Evolutionary conservation across 768 basidiomycete species (phyloP).

Genomic region (Rhodotorula graminis): DNA sequence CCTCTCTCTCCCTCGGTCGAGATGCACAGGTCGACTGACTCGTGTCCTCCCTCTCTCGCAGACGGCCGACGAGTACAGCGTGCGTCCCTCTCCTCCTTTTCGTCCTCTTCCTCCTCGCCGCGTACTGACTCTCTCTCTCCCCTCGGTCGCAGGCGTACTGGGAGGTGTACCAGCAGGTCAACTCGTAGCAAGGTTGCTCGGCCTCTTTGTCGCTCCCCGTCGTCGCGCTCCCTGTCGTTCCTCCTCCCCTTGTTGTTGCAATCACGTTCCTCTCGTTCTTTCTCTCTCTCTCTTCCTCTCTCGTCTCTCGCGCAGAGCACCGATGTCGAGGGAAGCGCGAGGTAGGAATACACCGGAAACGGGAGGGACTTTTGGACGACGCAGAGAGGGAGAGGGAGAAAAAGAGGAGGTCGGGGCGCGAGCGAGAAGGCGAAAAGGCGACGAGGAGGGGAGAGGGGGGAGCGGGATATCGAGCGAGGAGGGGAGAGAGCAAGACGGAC

Average conservation of each 20-base stretch:
- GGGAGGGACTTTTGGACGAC: not conserved
- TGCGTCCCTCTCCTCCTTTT: not conserved
- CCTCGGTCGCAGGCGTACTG: slow-evolving; percentile 12
- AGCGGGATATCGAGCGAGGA: not conserved
- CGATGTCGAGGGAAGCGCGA: not conserved
- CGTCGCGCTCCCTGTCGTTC: no score
- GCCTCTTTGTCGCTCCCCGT: no score
- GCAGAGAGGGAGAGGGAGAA: not conserved
- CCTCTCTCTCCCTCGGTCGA: no score
- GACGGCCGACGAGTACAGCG: slow-evolving; percentile 33
- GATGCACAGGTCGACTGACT: not conserved
- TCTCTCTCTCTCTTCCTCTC: not conserved
- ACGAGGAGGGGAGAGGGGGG: not conserved
- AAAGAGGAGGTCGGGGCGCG: not conserved
- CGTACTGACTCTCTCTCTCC: not conserved
- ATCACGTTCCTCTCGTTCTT: not conserved
- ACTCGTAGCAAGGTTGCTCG: not conserved
- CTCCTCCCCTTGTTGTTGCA: not conserved
- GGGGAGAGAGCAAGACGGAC: no score
- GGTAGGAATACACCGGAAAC: not conserved
- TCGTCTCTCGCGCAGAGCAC: not conserved
- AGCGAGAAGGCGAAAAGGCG: not conserved
- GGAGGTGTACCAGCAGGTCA: slow-evolving; percentile 27
- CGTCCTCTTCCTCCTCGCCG: no score
- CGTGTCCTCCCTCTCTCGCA: not conserved